Evolutionary conservation across 1,284 basidiomycete species (phyloP).

Genomic region (Ustilago bromivora): DNA sequence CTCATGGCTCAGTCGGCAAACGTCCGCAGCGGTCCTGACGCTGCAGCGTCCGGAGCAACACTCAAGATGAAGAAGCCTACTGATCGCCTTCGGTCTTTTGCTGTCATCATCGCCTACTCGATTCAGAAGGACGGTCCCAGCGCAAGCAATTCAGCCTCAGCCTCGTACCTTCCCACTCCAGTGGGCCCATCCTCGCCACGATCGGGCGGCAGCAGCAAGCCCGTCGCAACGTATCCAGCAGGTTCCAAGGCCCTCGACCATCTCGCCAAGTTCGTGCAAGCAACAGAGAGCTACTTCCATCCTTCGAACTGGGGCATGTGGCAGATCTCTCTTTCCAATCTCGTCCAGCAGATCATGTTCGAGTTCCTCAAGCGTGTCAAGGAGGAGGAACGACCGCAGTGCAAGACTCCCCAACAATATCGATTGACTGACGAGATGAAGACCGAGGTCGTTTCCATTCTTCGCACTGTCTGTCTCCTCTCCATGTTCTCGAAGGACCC

Average conservation of each 20-base stretch:
- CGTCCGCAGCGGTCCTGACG: constrained; percentile 71
- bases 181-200: constrained; percentile 16
- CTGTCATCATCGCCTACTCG: constrained; percentile 89
- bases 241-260: constrained; percentile 92
- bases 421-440: constrained; percentile 86
- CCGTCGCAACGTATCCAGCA: constrained; percentile 75
- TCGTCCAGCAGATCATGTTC: constrained; percentile 83
- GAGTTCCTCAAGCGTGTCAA: constrained; percentile 75
- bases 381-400: constrained; percentile 83
- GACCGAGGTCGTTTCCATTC: constrained; percentile 81
- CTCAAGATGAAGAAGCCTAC: constrained; percentile 82
- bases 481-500: constrained; percentile 91
- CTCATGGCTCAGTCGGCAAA: constrained; percentile 63
- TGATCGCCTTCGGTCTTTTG: constrained; percentile 81
- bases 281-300: constrained; percentile 92
- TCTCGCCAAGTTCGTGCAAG: constrained; percentile 87
- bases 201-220: constrained; percentile 13
- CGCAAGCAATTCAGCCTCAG: constrained; percentile 32
- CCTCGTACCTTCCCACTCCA: constrained; percentile 38
- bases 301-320: constrained; percentile 72
- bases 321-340: constrained; percentile 79
- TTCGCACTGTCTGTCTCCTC: constrained; percentile 88
- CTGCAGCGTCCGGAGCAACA: constrained; percentile 76
- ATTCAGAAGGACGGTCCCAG: constrained; percentile 84
- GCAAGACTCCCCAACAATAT: constrained; percentile 81